Evolutionary conservation across 441 rosid genomes (phyloP), one percentile per base, ranked within the genome.

Genomic region (Gossypium laxum): DNA sequence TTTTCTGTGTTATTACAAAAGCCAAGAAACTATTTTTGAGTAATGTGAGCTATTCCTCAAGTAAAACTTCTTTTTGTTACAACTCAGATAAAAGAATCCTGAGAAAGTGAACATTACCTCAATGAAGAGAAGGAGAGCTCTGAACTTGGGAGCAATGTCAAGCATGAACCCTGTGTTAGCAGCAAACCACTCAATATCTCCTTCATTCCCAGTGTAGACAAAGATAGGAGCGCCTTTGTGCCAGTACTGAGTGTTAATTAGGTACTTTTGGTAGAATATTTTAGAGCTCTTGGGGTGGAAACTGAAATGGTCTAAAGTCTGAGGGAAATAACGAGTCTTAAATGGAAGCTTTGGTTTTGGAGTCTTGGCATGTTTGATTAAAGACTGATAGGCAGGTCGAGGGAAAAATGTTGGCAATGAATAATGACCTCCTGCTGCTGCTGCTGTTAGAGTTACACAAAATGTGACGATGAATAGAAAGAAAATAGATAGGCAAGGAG

Each of bases 101-200:
- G 51, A 19, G 59, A 28, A 57, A 8, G 72, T 32, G 54, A 72
- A 19, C 50, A 22, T 11, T 83, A 89, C 95, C 81, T 88, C 96
- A 59, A 88, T 86, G 83, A 89, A 89, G 73, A 89, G 86, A 51
- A 89, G 79, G 75, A 86, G 86, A 78, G 96, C 91, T 2, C 18
- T 50, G 83, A 90, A 90, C 82, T 82, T 88, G 70, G 96, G 92
- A 81, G 92, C 91, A 81, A 84, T 84, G 74, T 90, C 93, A 1
- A 78, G 85, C 86, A 90, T 74, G 80, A 90, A 88, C 28, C 93
- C 93, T n/a, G 89, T 83, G 76, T 90, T 90, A 51, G 86, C 76
- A 73, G 96, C 93, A 82, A 90, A 87, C 93, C 93, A 90, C 48
- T 90, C 93, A 43, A 90, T 84, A 78, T 88, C 83, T 60, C 93